Base-by-base conservation (phyloP, 2,329 filamentous ascomycete genomes). In the Cercospora nicotianae region DNA sequence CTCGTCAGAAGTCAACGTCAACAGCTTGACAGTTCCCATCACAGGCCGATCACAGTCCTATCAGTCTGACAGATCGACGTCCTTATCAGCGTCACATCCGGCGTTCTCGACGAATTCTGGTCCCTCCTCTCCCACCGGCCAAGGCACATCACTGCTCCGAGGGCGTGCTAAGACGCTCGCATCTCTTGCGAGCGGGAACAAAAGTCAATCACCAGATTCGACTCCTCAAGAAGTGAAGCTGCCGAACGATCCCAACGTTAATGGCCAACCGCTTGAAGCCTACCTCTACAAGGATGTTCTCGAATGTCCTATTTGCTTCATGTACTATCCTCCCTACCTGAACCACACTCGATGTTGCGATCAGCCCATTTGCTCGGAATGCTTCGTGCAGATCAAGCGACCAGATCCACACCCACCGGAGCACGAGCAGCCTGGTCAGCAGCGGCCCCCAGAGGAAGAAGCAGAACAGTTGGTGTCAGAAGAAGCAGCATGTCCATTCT, bases 321-420 rank as follows among this genome's bases (percentile, higher is more conserved):
- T 98, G 63, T 96, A 93, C 74, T 99, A 98, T 73, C 95, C 95
- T 0, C 93, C 93, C 3, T 96, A 96, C 77, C 85, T 99, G 31
- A 99, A 99, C 81, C 91, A 90, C 72, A 99, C 95, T 0, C 86
- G 95, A 72, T 99, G 95, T 78, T 99, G 95, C 79, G 93, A 97
- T 75, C 95, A 99, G 78, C 86, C 91, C 5, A 98, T 99, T 70
- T 99, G 95, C 81, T 98, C 94, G 51, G 95, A 99, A 81, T 99
- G 95, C 79, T 99, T 99, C 76, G 95, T 99, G 3, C 95, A 99
- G 79, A 99, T 99, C 78, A 98, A 97, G 79, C 88, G 95, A 51
- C 90, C 93, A 3, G 94, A 99, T 72, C 94, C 93, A 9, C 92
- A 97, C 78, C 88, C 93, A 45, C 92, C 93, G 1, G 92, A 97